Evolutionary conservation across 179 eudicot genomes (phyloP).

Genomic region (Corrigiola litoralis): DNA sequence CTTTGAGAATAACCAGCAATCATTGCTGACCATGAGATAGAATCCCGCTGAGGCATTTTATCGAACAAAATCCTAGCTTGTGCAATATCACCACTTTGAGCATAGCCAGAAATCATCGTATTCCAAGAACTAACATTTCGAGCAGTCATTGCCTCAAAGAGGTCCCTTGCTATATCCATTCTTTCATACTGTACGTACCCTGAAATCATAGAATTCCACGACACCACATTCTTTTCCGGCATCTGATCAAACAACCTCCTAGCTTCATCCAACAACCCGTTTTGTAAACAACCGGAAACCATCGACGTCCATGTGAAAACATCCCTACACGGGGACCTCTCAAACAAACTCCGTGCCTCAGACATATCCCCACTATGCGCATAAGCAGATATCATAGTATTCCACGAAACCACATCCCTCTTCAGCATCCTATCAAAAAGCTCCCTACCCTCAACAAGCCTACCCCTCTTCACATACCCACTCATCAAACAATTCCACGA

Average conservation of each 20-base stretch:
- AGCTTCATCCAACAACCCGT: constrained; percentile 35
- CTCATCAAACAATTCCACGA: constrained; percentile 38
- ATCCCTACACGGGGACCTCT: constrained; percentile 9
- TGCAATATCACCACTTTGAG: constrained; percentile 22
- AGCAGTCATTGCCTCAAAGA: constrained; percentile 32
- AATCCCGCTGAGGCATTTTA: constrained; percentile 13
- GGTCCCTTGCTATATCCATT: constrained; percentile 26
- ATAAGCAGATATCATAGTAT: constrained; percentile 14
- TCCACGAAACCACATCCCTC: constrained; percentile 37
- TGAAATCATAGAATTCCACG: constrained; percentile 42
- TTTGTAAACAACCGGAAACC: constrained; percentile 32
- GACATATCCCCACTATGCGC: not conserved
- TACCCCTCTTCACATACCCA: constrained; percentile 28
- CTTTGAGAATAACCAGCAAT: constrained; percentile 7
- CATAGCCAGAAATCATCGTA: constrained; percentile 38
- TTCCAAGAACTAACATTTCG: constrained; percentile 33
- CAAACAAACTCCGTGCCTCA: constrained; percentile 10
- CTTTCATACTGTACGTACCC: constrained; percentile 34
- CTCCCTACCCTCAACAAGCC: constrained; percentile 20
- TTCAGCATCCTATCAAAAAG: constrained; percentile 32
- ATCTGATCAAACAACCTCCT: constrained; percentile 31
- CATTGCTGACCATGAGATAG: constrained; percentile 15
- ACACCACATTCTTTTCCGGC: constrained; percentile 33
- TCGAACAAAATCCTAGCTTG: constrained; percentile 29
- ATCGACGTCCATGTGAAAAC: constrained; percentile 31